These are phyloP conservation scores for Colletotrichum eremochloae DNA, from an alignment of 2,329 filamentous ascomycete genomes.

Conservation along the genomic window DNA sequence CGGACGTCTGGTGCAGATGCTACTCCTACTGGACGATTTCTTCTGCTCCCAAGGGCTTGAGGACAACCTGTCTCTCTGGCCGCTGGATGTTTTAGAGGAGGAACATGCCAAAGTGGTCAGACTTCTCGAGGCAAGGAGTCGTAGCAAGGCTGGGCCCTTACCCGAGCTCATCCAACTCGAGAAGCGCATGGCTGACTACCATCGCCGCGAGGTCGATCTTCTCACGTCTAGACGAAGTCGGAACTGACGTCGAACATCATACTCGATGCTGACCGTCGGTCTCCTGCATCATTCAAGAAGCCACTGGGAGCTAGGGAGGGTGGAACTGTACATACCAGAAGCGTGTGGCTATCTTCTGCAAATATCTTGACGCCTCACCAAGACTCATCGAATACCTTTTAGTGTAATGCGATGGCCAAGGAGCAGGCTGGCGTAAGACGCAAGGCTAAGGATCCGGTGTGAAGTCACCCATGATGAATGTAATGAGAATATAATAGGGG, in stretches of 20 bases:
- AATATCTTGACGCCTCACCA: background rate
- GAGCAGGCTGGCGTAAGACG: background rate
- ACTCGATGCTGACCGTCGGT: constrained; percentile 25
- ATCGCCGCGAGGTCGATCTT: constrained; percentile 29
- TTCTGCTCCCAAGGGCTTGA: constrained; percentile 17
- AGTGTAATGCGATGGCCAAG: background rate
- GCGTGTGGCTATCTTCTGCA: background rate
- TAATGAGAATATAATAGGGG: too few species aligned
- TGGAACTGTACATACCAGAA: background rate
- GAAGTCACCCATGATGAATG: background rate
- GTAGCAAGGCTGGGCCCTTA: constrained; percentile 26
- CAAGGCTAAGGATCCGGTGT: background rate
- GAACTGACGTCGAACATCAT: constrained; percentile 9
- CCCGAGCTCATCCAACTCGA: constrained; percentile 30
- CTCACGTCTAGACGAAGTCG: constrained; percentile 28
- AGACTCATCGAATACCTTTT: background rate
- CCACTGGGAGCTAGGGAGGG: background rate
- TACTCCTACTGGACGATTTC: constrained; percentile 32
- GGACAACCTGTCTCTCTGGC: constrained; percentile 25
- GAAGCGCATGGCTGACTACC: constrained; percentile 29
- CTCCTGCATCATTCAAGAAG: constrained; percentile 19
- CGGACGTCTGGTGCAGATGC: constrained; percentile 34
- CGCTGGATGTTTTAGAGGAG: constrained; percentile 30
- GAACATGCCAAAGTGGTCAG: constrained; percentile 31
- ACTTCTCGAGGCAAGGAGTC: constrained; percentile 15